These are phyloP conservation scores for Posidonia australis DNA, from an alignment of 106 monocot species.

Conservation along the genomic window DNA sequence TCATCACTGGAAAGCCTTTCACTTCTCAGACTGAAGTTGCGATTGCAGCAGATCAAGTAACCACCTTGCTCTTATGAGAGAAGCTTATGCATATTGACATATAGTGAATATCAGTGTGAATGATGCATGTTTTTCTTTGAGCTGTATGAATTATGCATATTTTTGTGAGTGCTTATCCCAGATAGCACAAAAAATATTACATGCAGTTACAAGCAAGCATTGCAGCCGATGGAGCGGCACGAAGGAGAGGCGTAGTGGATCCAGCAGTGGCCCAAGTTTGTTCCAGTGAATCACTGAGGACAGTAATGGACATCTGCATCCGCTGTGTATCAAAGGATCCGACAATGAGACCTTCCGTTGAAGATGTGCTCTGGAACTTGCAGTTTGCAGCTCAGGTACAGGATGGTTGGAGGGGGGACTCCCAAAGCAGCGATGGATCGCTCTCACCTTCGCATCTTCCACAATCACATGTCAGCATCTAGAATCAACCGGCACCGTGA, in stretches of 20 bases:
- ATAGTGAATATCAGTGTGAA: no score
- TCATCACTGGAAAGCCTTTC: conserved; percentile 59
- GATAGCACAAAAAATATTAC: no score
- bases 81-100: no score
- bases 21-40: conserved; percentile 33
- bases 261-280: conserved; percentile 31
- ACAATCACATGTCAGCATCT: conserved; percentile 1
- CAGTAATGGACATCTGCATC: conserved; percentile 70
- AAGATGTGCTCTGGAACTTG: conserved; percentile 98
- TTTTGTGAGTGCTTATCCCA: no score
- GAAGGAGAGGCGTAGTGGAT: conserved; percentile 46
- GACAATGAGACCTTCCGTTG: conserved; percentile 61
- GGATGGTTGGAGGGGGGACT: conserved; percentile 65
- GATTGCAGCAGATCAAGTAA: conserved; percentile 54
- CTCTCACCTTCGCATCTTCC: conserved; percentile 24
- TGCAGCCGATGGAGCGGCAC: conserved; percentile 31
- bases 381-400: conserved; percentile 96
- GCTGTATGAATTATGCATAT: no score
- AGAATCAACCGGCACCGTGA: neutral
- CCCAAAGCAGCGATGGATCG: conserved; percentile 61
- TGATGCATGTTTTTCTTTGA: no score
- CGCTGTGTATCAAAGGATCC: conserved; percentile 67
- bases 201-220: conserved; percentile 54
- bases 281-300: conserved; percentile 68
- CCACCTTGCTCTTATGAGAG: no score